Base-by-base conservation (phyloP, 805 yeast genomes). In the Ogataea paradorogensis region DNA sequence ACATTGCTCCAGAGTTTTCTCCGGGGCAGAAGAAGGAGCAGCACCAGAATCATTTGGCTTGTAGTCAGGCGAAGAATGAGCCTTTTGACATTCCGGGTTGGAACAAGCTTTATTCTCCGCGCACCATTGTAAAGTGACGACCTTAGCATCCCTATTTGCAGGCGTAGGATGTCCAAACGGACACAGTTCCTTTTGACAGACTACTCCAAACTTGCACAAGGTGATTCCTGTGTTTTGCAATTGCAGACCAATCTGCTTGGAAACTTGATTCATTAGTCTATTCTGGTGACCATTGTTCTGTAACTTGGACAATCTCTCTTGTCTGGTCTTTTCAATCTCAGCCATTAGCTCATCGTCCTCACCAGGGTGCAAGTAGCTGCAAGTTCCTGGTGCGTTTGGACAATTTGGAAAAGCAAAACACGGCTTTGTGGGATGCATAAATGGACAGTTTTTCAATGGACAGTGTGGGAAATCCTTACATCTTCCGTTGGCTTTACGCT, bases 121-220 rank as follows among this genome's bases (percentile, higher is more conserved):
- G 67, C 96, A 89, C 95, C 95, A 85, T 49, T 78, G 82, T 33
- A 76, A 65, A 13, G 74, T 72, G 11, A 75, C 67, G 28, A 88
- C 86, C 51, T 80, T 78, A 21, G 89, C 88, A 46, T 74, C 79
- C 46, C 73, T 76, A 63, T 84, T 86, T 13, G 87, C 84, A 1
- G 95, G 93, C 0, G 95, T 86, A 31, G 97, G 96, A 58, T 89
- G 96, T 18, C 89, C 96, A 66, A 82, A 87, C 21, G 89, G 87
- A 67, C 96, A 89, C 46, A 77, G 65, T 46, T 80, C 87, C 55
- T 84, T 85, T 16, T 85, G 70, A 63, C 96, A 89, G 27, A 77
- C 61, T 16, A 73, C 69, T 34, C 91, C 93, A 62, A 77, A 89
- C 58, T 84, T 84, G 68, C 96, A 89, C 26, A 82, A 55, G 2